phyloP scores from a whole-genome alignment of 1,139 yeast genomes.

The Taphrina communis region DNA sequence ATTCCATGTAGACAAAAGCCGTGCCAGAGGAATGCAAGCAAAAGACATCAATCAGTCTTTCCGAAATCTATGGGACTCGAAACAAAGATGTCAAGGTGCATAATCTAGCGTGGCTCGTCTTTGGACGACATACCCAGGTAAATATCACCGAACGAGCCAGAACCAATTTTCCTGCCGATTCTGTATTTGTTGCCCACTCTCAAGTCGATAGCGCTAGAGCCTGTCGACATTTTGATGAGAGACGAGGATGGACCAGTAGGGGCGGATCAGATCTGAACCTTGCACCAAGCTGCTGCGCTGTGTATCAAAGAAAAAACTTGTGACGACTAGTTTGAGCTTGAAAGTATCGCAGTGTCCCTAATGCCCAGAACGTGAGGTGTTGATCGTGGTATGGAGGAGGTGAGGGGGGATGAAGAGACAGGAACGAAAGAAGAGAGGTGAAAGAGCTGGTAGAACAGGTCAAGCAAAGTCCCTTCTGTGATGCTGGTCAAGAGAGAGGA shows the following conservation, averaged over 20 bases:
- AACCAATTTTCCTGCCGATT: slow-evolving; percentile 94
- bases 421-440: too few relatives aligned
- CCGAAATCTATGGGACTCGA: too few relatives aligned
- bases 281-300: not conserved
- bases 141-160: slow-evolving; percentile 97
- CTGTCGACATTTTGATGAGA: slow-evolving; percentile 11
- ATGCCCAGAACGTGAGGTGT: not conserved
- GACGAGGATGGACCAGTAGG: not conserved
- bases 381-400: not conserved
- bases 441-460: too few relatives aligned
- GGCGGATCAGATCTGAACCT: not conserved
- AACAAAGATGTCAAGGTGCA: not conserved
- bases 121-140: slow-evolving; percentile 57
- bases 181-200: slow-evolving; percentile 85
- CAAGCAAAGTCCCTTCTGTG: not conserved
- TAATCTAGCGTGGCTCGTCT: not conserved
- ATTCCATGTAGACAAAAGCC: too few relatives aligned
- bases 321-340: too few relatives aligned
- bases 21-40: too few relatives aligned
- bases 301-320: not conserved
- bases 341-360: not conserved
- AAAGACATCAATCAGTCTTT: too few relatives aligned
- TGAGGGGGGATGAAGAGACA: not conserved
- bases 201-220: slow-evolving; percentile 35
- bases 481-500: not conserved